Percentiles rank a stretch among this genome's conserved stretches.
phyloP scores from a whole-genome alignment of 306 rosid species.

The Vachellia collinsii region DNA sequence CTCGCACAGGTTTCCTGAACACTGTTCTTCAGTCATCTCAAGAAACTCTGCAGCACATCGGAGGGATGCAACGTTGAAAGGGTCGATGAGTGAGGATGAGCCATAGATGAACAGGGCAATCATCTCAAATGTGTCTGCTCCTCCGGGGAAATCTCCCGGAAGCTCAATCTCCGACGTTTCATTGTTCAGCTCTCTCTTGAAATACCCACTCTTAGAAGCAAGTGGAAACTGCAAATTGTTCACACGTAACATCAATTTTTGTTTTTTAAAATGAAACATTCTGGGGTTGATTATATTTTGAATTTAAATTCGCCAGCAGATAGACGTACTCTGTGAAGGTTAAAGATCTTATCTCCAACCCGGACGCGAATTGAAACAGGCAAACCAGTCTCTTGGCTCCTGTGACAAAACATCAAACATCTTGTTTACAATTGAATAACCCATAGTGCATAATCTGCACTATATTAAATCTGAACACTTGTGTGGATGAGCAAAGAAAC shows the following conservation, averaged over 20 bases:
- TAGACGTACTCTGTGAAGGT: conserved; percentile 69
- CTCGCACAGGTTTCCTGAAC: conserved; percentile 68
- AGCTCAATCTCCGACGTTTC: conserved; percentile 68
- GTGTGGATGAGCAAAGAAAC: neutral
- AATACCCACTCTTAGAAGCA: conserved; percentile 80
- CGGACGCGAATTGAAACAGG: conserved; percentile 70
- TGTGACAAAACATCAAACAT: conserved; percentile 37
- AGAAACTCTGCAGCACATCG: conserved; percentile 88
- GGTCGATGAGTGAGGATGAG: conserved; percentile 73
- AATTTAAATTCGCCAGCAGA: neutral
- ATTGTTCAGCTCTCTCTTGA: conserved; percentile 57
- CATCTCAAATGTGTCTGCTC: conserved; percentile 81
- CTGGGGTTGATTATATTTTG: neutral
- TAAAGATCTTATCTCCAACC: conserved; percentile 63
- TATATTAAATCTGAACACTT: neutral
- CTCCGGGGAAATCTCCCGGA: conserved; percentile 81
- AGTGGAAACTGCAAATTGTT: conserved; percentile 62
- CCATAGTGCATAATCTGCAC: neutral
- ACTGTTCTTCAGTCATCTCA: conserved; percentile 79
- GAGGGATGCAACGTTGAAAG: conserved; percentile 76
- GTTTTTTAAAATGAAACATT: neutral
- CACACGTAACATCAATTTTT: too few species aligned
- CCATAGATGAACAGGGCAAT: conserved; percentile 78
- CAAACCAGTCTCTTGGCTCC: conserved; percentile 93
- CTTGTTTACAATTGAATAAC: neutral